Percentiles rank a stretch among this genome's conserved stretches.
phyloP scores from a whole-genome alignment of 306 rosid species.

The Oxytropis ochrocephala region DNA sequence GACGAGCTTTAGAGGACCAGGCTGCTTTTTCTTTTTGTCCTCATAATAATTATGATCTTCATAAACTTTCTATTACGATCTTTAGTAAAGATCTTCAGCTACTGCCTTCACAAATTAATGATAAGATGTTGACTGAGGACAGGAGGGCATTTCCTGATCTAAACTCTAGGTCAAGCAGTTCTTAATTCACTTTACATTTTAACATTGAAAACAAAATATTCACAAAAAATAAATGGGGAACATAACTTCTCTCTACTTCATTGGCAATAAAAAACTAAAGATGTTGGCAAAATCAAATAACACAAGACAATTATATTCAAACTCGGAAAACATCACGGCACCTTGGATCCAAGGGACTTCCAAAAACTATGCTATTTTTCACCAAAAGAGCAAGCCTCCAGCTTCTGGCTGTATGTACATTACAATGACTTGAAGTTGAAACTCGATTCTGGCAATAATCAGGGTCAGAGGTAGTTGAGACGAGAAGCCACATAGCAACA shows the following conservation, averaged over 20 bases:
- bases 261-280: background rate
- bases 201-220: background rate
- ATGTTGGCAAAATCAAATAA: background rate
- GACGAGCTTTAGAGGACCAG: background rate
- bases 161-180: conserved; percentile 7
- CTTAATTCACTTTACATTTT: background rate
- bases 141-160: background rate
- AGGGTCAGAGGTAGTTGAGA: conserved; percentile 42
- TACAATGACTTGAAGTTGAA: conserved; percentile 33
- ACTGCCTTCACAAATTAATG: background rate
- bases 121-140: background rate
- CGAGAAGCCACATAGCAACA: conserved; percentile 69
- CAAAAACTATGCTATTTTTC: conserved; percentile 50
- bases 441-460: conserved; percentile 25
- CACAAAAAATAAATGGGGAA: background rate
- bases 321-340: conserved; percentile 25
- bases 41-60: background rate
- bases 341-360: conserved; percentile 73
- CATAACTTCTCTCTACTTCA: background rate
- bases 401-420: conserved; percentile 33
- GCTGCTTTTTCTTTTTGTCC: background rate
- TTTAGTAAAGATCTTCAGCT: background rate
- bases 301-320: conserved; percentile 11
- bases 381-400: conserved; percentile 75
- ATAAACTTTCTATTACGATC: background rate